Base-by-base conservation (phyloP, 805 yeast species). In the Debaryomyces castellii region DNA sequence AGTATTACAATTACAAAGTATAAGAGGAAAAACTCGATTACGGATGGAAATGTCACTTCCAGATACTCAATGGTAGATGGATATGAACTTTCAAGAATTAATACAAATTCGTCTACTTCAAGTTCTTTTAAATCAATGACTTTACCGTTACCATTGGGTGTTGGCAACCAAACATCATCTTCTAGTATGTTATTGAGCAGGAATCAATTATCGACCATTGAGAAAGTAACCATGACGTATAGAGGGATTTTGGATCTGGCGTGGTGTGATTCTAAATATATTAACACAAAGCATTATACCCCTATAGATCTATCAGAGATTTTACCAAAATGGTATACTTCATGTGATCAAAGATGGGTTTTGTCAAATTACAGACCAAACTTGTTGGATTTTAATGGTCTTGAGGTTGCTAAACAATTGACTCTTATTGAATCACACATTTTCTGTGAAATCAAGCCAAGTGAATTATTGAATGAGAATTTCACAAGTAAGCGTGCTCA, bases 381-480 rank as follows among this genome's bases (percentile, higher is more conserved):
- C 39, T 62, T 81, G 35, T 58, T 80, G 32, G 82, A 83, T 49
- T 72, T 82, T 53, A 85, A 85, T 59, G 83, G 89, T 0, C 67
- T 85, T 53, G 94, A 87, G 54, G 69, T 85, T 20, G 91, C 94
- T 2, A 87, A 85, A 57, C 94, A 87, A 52, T 66, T 87, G 39
- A 86, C 94, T 0, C 65, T 85, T 16, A 78, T 87, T 49, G 96
- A 87, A 59, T 80, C 87, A 2, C 74, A 73, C 35, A 74, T 87
- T 40, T 87, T 83, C 62, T 71, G 87, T 49, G 65, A 78, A 0
- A 80, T 87, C 44, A 77, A 76, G 54, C 80, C 86, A 2, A 82
- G 77, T 38, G 95, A 87, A 57, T 66, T 87, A 42, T 63, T 86
- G 44, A 81, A 83, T 57, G 83, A 78, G 43, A 85, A 82, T 55